Evolutionary conservation across 805 yeast genomes (phyloP).

Genomic region (Sungouiella thailandica): DNA sequence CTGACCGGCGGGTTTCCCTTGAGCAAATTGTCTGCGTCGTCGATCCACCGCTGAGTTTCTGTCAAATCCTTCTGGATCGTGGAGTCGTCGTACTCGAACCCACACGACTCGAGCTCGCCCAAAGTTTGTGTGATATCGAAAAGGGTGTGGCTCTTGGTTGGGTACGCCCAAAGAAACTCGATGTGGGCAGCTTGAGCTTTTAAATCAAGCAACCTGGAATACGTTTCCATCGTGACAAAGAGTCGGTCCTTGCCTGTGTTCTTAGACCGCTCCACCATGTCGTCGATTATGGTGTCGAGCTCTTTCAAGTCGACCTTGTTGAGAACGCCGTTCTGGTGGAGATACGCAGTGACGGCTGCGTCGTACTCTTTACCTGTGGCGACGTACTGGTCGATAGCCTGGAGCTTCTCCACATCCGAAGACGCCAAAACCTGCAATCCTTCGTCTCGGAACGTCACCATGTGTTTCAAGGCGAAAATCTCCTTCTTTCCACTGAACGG

Average conservation of each 20-base stretch:
- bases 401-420: slow-evolving; percentile 30
- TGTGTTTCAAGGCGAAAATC: slow-evolving; percentile 27
- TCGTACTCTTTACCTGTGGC: slow-evolving; percentile 22
- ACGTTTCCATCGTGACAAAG: slow-evolving; percentile 21
- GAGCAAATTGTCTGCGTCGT: slow-evolving; percentile 11
- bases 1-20: slow-evolving; percentile 10
- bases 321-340: slow-evolving; percentile 13
- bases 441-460: slow-evolving; percentile 21
- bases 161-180: slow-evolving; percentile 19
- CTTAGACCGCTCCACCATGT: slow-evolving; percentile 22
- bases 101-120: slow-evolving; percentile 17
- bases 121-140: slow-evolving; percentile 22
- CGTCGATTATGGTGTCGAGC: slow-evolving; percentile 20
- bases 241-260: slow-evolving; percentile 19
- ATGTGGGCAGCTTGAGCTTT: slow-evolving; percentile 24
- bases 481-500: slow-evolving; percentile 34
- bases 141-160: slow-evolving; percentile 9
- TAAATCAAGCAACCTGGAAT: slow-evolving; percentile 17
- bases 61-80: slow-evolving; percentile 12
- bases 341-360: slow-evolving; percentile 12
- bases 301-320: slow-evolving; percentile 19
- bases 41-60: slow-evolving; percentile 22
- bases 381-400: slow-evolving; percentile 20
- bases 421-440: slow-evolving; percentile 26
- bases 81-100: slow-evolving; percentile 14